Percentiles rank a stretch among this genome's conserved stretches.
Evolutionary conservation across 768 basidiomycete species (phyloP).

Genomic region (Leucosporidium scottii): DNA sequence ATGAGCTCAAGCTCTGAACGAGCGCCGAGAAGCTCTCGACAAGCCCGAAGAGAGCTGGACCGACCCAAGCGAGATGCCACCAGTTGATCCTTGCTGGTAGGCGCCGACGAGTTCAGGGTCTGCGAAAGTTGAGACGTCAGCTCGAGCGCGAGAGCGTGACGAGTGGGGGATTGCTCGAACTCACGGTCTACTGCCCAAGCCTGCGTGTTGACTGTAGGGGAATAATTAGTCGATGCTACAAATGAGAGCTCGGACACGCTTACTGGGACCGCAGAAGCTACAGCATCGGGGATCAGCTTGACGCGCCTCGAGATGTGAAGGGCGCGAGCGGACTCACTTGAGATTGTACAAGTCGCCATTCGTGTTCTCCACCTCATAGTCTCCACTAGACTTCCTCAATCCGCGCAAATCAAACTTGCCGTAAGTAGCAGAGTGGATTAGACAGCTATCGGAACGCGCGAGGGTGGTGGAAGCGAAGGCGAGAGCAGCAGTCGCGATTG

Average conservation of each 20-base stretch:
- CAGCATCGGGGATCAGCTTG: not conserved
- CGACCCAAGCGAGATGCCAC: not conserved
- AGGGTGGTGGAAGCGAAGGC: too few species aligned
- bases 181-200: not conserved
- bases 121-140: not conserved
- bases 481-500: too few species aligned
- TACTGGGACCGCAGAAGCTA: conserved; percentile 6
- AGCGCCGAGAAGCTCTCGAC: not conserved
- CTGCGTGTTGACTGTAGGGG: not conserved
- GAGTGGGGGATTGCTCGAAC: not conserved
- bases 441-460: too few species aligned
- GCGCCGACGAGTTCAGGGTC: not conserved
- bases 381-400: not conserved
- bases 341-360: not conserved
- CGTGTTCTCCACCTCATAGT: not conserved
- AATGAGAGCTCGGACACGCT: not conserved
- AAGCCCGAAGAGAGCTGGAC: not conserved
- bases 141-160: not conserved
- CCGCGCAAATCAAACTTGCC: too few species aligned
- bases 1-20: not conserved
- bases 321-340: not conserved
- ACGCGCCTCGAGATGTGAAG: not conserved
- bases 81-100: not conserved
- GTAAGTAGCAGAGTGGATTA: too few species aligned
- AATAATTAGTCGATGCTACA: not conserved